These are phyloP conservation scores for Aegilops longissima DNA, from an alignment of 176 grass and related monocot genomes.

Conservation along the genomic window DNA sequence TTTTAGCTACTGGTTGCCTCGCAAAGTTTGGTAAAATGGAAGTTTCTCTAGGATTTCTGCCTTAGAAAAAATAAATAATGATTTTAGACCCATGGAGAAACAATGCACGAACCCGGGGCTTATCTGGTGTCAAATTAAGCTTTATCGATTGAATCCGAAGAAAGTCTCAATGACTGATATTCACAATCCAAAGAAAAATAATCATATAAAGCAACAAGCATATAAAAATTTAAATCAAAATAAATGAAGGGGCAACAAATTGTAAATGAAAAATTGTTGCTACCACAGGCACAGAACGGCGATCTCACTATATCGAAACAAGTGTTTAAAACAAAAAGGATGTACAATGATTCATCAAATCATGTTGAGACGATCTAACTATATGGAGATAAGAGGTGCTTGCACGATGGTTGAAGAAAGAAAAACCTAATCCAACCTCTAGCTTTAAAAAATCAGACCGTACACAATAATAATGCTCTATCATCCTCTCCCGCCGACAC, in stretches of 20 bases:
- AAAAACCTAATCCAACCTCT: neutral
- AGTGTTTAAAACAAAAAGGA: neutral
- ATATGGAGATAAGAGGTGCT: neutral
- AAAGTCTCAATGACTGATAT: neutral
- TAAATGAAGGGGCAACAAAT: neutral
- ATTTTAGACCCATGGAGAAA: too few species aligned
- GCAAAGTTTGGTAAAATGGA: too few species aligned
- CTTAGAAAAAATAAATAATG: too few species aligned
- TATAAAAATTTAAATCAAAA: neutral
- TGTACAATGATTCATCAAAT: neutral
- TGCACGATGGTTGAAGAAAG: too few species aligned
- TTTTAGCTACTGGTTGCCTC: too few species aligned
- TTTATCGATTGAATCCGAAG: too few species aligned
- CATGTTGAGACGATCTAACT: neutral
- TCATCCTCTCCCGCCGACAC: neutral
- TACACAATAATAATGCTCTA: neutral
- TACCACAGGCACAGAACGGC: too few species aligned
- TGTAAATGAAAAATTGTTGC: neutral
- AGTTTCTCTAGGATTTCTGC: too few species aligned
- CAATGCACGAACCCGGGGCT: too few species aligned
- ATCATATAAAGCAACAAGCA: neutral
- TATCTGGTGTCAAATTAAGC: too few species aligned
- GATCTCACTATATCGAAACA: too few species aligned
- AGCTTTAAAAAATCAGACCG: neutral
- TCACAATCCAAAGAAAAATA: neutral